A percentile compares a stretch with the other conserved stretches of the same genome.
Conservation (phyloP, 1,284 basidiomycete species). For the Cryptococcus sp. region DNA sequence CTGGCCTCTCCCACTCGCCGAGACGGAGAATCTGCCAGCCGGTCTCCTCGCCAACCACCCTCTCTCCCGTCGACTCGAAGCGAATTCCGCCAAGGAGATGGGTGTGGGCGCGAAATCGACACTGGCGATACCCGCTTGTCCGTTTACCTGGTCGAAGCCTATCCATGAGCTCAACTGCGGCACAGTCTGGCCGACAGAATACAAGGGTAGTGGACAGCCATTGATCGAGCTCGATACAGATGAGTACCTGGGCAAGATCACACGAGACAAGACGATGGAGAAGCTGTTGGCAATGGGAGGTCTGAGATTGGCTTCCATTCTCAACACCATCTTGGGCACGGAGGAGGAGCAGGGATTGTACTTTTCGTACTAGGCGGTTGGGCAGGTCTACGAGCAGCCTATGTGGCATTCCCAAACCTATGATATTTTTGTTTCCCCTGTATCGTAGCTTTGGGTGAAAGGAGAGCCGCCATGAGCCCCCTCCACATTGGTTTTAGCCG, state of each 20-base stretch:
- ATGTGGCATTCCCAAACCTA: no score
- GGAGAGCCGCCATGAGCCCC: no score
- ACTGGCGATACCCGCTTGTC: constrained; percentile 57
- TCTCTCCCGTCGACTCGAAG: neutral
- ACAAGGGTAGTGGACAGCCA: constrained; percentile 31
- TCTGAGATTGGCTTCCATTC: constrained; percentile 67
- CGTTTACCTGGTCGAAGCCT: constrained; percentile 59
- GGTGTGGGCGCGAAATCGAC: neutral
- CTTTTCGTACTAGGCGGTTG: constrained; percentile 1
- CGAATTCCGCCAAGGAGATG: neutral
- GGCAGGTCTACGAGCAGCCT: no score
- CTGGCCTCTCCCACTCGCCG: constrained; percentile 15
- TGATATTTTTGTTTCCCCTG: no score
- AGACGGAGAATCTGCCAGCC: constrained; percentile 21
- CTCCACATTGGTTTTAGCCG: no score
- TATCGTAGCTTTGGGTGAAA: no score
- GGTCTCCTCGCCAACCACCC: constrained; percentile 14
- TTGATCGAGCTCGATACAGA: constrained; percentile 79
- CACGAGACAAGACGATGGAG: constrained; percentile 66
- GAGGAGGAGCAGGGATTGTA: constrained; percentile 8
- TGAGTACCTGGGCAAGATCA: constrained; percentile 66
- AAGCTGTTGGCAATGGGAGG: constrained; percentile 74
- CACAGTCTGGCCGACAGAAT: constrained; percentile 65
- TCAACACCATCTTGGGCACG: constrained; percentile 52
- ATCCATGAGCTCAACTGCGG: constrained; percentile 73